These are phyloP conservation scores for Eucalyptus leucophloia DNA, from an alignment of 345 rosid species.

Conservation along the genomic window DNA sequence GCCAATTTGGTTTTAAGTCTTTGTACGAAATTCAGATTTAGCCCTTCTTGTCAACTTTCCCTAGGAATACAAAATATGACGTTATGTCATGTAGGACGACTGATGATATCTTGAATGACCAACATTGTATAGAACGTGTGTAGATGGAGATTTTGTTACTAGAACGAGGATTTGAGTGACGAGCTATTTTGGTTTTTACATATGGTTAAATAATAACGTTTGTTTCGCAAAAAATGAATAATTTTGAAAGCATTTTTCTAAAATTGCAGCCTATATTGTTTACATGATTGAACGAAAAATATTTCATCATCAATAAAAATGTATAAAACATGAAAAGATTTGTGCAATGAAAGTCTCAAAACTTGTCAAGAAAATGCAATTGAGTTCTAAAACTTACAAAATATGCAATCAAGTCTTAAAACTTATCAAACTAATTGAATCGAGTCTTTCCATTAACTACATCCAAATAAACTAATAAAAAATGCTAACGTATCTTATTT, in stretches of 20 bases:
- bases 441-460: fast-evolving
- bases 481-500: too few relatives aligned
- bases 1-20: fast-evolving
- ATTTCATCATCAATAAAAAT: too few relatives aligned
- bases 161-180: not conserved
- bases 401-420: fast-evolving
- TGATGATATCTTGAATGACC: fast-evolving
- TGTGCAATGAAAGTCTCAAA: too few relatives aligned
- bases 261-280: fast-evolving
- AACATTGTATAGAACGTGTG: fast-evolving
- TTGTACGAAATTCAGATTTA: fast-evolving
- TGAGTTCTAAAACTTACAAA: fast-evolving
- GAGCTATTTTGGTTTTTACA: not conserved
- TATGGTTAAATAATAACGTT: not conserved
- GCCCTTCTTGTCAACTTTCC: not conserved
- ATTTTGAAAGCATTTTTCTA: too few relatives aligned
- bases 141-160: not conserved
- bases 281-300: too few relatives aligned
- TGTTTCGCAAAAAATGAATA: too few relatives aligned
- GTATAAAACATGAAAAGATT: too few relatives aligned
- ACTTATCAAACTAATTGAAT: fast-evolving
- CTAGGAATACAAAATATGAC: not conserved
- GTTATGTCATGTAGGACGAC: fast-evolving
- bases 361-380: fast-evolving
- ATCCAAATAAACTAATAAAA: too few relatives aligned